These are phyloP conservation scores for Apophysomyces elegans DNA, from an alignment of 371 early-diverging fungal species.

Conservation along the genomic window DNA sequence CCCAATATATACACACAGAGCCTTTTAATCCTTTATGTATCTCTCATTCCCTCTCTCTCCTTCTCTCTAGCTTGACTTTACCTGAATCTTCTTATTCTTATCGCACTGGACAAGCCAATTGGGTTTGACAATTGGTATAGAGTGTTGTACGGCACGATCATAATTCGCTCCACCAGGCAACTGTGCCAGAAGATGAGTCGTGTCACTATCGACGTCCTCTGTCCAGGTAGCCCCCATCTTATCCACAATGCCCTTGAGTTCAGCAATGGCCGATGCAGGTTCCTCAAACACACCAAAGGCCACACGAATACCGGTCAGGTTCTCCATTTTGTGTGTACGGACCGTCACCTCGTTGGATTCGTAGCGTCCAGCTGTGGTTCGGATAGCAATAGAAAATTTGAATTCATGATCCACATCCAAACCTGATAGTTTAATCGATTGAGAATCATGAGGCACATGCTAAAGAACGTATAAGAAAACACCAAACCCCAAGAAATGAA, in stretches of 20 bases:
- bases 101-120: slow-evolving; percentile 94
- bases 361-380: slow-evolving; percentile 88
- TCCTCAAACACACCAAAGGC: slow-evolving; percentile 89
- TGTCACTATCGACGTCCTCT: slow-evolving; percentile 83
- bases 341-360: slow-evolving; percentile 77
- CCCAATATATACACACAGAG: too few species aligned
- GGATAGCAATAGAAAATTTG: slow-evolving; percentile 82
- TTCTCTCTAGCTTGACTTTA: slow-evolving; percentile 1
- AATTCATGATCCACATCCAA: slow-evolving; percentile 89
- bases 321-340: slow-evolving; percentile 89
- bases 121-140: slow-evolving; percentile 92
- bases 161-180: slow-evolving; percentile 83
- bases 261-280: slow-evolving; percentile 63
- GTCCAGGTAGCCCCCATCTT: slow-evolving; percentile 90
- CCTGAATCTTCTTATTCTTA: slow-evolving; percentile 87
- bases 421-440: slow-evolving; percentile 82
- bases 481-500: background rate
- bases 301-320: slow-evolving; percentile 92
- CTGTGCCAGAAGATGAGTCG: slow-evolving; percentile 91
- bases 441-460: slow-evolving; percentile 62
- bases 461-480: background rate
- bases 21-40: too few species aligned
- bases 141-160: slow-evolving; percentile 84
- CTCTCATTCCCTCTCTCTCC: too few species aligned
- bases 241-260: slow-evolving; percentile 76